Evolutionary conservation across 176 grass and related monocot species (phyloP).

Genomic region (Ampelocalamus luodianensis): DNA sequence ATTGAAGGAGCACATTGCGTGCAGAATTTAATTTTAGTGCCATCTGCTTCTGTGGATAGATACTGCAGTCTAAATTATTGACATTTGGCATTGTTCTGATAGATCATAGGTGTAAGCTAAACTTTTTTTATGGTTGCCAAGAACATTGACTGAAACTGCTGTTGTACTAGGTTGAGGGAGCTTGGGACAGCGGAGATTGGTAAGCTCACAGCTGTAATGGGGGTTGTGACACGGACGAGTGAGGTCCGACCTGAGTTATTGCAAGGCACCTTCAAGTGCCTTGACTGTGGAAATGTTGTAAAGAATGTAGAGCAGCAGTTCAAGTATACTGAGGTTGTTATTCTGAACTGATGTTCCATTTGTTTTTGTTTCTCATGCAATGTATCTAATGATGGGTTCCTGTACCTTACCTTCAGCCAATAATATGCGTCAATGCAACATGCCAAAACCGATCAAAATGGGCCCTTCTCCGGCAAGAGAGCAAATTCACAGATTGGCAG

Average conservation of each 20-base stretch:
- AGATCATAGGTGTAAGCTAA: background rate
- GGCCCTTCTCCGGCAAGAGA: constrained; percentile 94
- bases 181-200: constrained; percentile 89
- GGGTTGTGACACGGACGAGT: constrained; percentile 93
- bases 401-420: constrained; percentile 61
- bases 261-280: constrained; percentile 93
- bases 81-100: background rate
- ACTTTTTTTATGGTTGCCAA: background rate
- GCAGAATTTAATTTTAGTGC: background rate
- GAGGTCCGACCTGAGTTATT: constrained; percentile 93
- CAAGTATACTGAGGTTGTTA: constrained; percentile 91
- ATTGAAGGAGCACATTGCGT: background rate
- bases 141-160: constrained; percentile 26
- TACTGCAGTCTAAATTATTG: background rate
- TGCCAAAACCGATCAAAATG: constrained; percentile 85
- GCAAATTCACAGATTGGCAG: constrained; percentile 99
- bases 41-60: background rate
- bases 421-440: constrained; percentile 88
- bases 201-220: constrained; percentile 92
- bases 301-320: constrained; percentile 98
- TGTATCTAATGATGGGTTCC: constrained; percentile 27
- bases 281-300: constrained; percentile 78
- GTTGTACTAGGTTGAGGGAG: constrained; percentile 72
- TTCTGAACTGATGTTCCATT: constrained; percentile 2
- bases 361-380: constrained; percentile 1